phyloP scores from a whole-genome alignment of 345 rosid genomes.

The Acer negundo region DNA sequence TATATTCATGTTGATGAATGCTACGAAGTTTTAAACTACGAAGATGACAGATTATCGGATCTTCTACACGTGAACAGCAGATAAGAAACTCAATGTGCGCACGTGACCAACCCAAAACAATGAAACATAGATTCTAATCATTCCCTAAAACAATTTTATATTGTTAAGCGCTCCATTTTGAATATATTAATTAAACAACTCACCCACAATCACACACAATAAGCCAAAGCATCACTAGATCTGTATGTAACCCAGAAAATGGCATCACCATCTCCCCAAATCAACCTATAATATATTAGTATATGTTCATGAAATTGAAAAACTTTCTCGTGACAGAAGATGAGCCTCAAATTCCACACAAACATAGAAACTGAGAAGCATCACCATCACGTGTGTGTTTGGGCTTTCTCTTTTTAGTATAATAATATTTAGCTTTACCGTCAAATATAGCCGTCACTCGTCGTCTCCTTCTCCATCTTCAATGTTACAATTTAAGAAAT shows the following conservation, averaged over 20 bases:
- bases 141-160: background rate
- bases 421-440: background rate
- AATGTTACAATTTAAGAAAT: background rate
- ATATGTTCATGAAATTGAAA: background rate
- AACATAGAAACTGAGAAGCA: conserved; percentile 7
- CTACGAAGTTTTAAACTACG: background rate
- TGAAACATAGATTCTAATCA: background rate
- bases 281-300: background rate
- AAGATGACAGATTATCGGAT: background rate
- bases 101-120: background rate
- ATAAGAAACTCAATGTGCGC: background rate
- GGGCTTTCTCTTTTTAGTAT: background rate
- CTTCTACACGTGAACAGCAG: background rate
- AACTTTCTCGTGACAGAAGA: background rate
- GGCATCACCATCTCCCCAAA: background rate
- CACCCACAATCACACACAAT: background rate
- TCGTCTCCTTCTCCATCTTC: too few species aligned
- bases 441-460: background rate
- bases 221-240: conserved; percentile 10
- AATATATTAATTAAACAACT: background rate
- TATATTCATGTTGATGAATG: background rate
- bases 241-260: background rate
- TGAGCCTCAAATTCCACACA: background rate
- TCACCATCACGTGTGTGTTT: conserved; percentile 7
- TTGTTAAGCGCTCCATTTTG: background rate